Percentiles rank a stretch among this genome's conserved stretches.
phyloP scores from a whole-genome alignment of 148 eudicot genomes.

The Heliosperma pusillum region DNA sequence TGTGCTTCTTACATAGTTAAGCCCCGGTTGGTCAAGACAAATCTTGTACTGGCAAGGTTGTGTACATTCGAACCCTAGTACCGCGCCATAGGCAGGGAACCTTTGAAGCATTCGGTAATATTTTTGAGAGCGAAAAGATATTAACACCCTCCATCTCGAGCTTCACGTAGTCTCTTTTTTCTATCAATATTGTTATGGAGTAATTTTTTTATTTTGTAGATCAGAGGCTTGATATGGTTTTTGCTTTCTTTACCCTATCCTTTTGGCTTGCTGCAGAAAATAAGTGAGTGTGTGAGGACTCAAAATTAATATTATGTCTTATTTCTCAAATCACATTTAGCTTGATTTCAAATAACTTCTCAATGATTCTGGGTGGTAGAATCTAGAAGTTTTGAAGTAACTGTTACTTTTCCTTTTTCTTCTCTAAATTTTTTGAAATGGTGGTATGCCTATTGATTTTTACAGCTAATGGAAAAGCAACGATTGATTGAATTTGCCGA shows the following conservation, averaged over 20 bases:
- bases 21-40: too few species aligned
- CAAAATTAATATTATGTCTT: background rate
- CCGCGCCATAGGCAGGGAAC: too few species aligned
- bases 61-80: too few species aligned
- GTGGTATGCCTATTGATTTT: slow-evolving; percentile 17
- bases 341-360: background rate
- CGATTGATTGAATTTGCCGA: slow-evolving; percentile 90
- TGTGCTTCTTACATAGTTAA: too few species aligned
- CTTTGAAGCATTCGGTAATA: too few species aligned
- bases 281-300: background rate
- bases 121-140: background rate
- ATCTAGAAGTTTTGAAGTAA: background rate
- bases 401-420: background rate
- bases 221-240: background rate
- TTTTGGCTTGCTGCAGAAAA: background rate
- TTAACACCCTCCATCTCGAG: background rate
- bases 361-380: background rate
- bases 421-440: slow-evolving; percentile 12
- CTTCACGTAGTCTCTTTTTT: background rate
- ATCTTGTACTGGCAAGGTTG: too few species aligned
- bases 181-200: background rate
- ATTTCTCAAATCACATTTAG: background rate
- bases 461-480: slow-evolving; percentile 91
- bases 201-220: background rate
- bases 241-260: background rate